Base-by-base conservation (phyloP, 208 protist genomes). In the Wallacemonas sp. region DNA sequence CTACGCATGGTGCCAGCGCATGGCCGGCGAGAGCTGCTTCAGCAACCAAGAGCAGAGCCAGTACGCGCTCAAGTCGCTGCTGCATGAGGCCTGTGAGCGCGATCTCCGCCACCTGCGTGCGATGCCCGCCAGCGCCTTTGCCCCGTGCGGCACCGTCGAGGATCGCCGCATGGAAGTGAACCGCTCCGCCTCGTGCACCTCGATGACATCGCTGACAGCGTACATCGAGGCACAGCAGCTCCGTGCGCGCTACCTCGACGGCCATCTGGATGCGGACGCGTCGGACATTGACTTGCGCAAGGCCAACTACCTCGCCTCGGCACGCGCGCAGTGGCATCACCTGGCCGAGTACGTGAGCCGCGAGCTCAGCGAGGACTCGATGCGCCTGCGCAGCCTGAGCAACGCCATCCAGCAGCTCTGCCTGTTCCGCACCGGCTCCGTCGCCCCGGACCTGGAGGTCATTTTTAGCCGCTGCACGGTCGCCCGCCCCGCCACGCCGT, bases 61-160 rank as follows among this genome's bases (percentile, higher is more conserved):
- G 57, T 79, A 77, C 42, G 72, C 72, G 1, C 61, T 83, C 38
- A 72, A 70, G 50, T 66, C 72, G 12, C 57, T 84, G 0, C 62
- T 80, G 33, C 70, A 70, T 2, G 78, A 84, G 63, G 78, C 78
- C 33, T 69, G 70, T 31, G 69, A 64, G 45, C 73, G 66, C 18
- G 74, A 84, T 23, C 36, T 84, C 26, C 59, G 29, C 31, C 22
- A 68, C 32, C 59, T 83, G 54, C 65, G 63, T 36, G 72, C 77
- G 48, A 41, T 59, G 48, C 73, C 77, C 41, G 77, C 61, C 7
- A 41, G 50, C 16, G 45, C 32, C 5, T 83, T 78, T 36, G 46
- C 52, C 7, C 52, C 52, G 12, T 36, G 52, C 28, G 52, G 63
- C 39, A 31, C 28, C 33, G 73, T 72, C 61, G 65, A 76, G 48